These are phyloP conservation scores for Warburgia ugandensis DNA, from an alignment of 164 flowering plant species.

Conservation along the genomic window DNA sequence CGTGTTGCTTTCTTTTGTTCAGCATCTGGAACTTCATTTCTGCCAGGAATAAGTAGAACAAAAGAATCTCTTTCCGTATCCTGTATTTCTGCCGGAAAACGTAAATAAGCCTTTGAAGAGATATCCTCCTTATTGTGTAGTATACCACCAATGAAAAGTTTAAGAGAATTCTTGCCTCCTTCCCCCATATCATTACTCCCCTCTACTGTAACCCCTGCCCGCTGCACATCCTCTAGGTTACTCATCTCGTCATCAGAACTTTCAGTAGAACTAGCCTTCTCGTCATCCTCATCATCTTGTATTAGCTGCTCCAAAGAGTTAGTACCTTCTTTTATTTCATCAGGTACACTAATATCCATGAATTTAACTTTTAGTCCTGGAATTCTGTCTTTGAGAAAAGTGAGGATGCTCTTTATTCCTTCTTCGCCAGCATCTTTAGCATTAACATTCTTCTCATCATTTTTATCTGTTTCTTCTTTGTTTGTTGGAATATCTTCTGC, in stretches of 20 bases:
- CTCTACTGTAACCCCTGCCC: conserved; percentile 39
- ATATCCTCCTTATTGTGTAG: conserved; percentile 69
- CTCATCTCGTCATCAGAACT: conserved; percentile 39
- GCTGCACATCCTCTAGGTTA: conserved; percentile 42
- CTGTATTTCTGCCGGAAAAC: conserved; percentile 69
- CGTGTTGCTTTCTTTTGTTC: conserved; percentile 37
- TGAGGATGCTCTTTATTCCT: conserved; percentile 72
- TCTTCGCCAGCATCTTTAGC: conserved; percentile 78
- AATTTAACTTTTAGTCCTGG: conserved; percentile 84
- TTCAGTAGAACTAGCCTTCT: conserved; percentile 28
- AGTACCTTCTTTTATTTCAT: conserved; percentile 39
- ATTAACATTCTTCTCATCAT: conserved; percentile 47
- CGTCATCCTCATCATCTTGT: conserved; percentile 46
- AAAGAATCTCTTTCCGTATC: conserved; percentile 75
- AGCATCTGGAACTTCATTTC: conserved; percentile 33
- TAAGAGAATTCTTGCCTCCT: conserved; percentile 44
- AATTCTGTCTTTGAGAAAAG: conserved; percentile 77
- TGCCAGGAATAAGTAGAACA: conserved; percentile 51
- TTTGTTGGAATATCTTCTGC: conserved; percentile 33
- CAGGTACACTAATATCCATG: conserved; percentile 49
- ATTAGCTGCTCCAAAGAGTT: conserved; percentile 48
- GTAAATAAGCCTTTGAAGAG: conserved; percentile 48
- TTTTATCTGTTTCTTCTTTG: conserved; percentile 38
- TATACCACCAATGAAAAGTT: conserved; percentile 81
- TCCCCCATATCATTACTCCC: conserved; percentile 35